These are phyloP conservation scores for Solanum corneliomulleri DNA, from an alignment of 257 asterid species.

Conservation along the genomic window DNA sequence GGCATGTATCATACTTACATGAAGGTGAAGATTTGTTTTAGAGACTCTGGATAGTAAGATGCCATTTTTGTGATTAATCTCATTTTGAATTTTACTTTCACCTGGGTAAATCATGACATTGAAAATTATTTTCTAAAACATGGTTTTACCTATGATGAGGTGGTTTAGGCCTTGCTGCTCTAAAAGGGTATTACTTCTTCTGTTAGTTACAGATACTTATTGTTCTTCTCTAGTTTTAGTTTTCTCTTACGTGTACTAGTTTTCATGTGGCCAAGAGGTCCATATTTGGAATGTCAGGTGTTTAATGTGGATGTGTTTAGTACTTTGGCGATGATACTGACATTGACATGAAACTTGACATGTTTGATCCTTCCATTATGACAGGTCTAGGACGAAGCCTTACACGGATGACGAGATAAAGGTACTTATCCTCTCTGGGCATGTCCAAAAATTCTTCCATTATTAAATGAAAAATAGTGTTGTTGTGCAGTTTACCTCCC, in stretches of 20 bases:
- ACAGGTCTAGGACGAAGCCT: slow-evolving; percentile 40
- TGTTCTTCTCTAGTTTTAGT: background rate
- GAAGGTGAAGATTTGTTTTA: background rate
- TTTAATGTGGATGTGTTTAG: background rate
- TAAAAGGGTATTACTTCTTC: background rate
- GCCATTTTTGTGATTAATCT: background rate
- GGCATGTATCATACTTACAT: background rate
- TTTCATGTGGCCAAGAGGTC: background rate
- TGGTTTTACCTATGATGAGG: background rate
- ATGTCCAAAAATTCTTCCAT: background rate
- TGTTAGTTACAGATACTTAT: background rate
- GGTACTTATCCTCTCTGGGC: slow-evolving; percentile 29
- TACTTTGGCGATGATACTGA: background rate
- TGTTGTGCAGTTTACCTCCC: background rate
- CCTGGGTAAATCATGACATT: background rate
- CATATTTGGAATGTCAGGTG: background rate
- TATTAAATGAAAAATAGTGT: background rate
- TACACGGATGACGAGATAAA: slow-evolving; percentile 82
- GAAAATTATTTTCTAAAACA: background rate
- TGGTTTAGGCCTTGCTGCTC: background rate
- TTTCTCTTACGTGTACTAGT: background rate
- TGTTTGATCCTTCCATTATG: slow-evolving; percentile 1
- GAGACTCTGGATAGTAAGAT: background rate
- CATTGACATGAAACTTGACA: slow-evolving; percentile 9
- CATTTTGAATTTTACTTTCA: background rate